Percentiles rank a stretch among this genome's conserved stretches.
These are phyloP conservation scores for Populus hybrid DNA, from an alignment of 441 rosid species.

Conservation along the genomic window DNA sequence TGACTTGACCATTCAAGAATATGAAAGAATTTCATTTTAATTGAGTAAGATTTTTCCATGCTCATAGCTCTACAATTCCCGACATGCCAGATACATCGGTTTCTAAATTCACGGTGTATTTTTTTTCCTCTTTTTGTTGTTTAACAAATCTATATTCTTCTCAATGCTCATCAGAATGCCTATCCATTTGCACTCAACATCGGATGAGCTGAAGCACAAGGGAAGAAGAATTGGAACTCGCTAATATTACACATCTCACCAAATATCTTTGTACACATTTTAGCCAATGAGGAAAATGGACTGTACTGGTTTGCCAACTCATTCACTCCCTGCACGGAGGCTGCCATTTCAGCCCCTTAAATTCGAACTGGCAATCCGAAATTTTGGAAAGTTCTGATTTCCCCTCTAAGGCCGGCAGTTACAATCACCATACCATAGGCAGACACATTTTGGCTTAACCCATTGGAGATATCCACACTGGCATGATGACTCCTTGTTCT, in stretches of 20 bases:
- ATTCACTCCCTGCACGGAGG: constrained; percentile 1
- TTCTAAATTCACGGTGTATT: constrained; percentile 40
- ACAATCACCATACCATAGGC: constrained; percentile 95
- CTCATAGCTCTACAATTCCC: constrained; percentile 64
- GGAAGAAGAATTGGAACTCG: constrained; percentile 37
- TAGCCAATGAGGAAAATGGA: constrained; percentile 17
- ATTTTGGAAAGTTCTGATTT: constrained; percentile 82
- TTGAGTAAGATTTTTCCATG: constrained; percentile 42
- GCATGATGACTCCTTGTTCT: constrained; percentile 52
- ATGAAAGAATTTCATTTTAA: constrained; percentile 54
- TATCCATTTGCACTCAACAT: constrained; percentile 25
- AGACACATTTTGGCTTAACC: constrained; percentile 45
- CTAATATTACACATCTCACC: constrained; percentile 63
- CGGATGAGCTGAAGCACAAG: constrained; percentile 37
- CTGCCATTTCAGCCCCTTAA: constrained; percentile 18
- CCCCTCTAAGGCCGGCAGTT: constrained; percentile 87
- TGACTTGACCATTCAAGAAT: constrained; percentile 19
- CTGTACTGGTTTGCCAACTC: constrained; percentile 19
- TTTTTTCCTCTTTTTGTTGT: neutral
- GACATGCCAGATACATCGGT: constrained; percentile 37
- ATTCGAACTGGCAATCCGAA: constrained; percentile 86
- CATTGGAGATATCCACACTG: constrained; percentile 53
- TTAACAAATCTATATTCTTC: constrained; percentile 45
- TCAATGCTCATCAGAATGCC: constrained; percentile 37
- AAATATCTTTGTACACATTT: constrained; percentile 51